Evolutionary conservation across 148 eudicot genomes (phyloP), one percentile per base, ranked within the genome.

Genomic region (Mesembryanthemum crystallinum): DNA sequence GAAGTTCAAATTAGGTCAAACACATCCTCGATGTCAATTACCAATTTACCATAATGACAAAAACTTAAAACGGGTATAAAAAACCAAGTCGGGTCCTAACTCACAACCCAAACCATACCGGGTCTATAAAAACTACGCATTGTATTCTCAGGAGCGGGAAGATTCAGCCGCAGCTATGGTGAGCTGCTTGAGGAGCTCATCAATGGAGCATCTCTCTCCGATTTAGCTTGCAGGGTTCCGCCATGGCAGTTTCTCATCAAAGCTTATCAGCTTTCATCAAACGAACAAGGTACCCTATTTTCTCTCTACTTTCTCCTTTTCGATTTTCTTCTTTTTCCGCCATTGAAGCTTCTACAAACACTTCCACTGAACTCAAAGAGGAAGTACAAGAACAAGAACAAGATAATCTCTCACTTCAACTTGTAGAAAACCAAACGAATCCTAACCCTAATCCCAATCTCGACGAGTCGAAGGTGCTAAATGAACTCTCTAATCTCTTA

Each of bases 401-500:
- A 21, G 47, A 57, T n/a, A 18, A 65, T 55, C 10, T 42, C 47
- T 61, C 61, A 7, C 14, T 9, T 8, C 25, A 49, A 32, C 9
- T 49, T 8, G 7, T 3, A 59, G 57, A 69, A 69, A 33, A 15
- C 49, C 45, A 24, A 39, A 27, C 65, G 30, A 32, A 43, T 55
- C 33, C 45, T 23, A 54, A 55, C 45, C 35, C 71, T 25, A 77
- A 77, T 39, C 60, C 49, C 63, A 77, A 39, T 75, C 33, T 51
- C 8, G 76, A 84, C 33, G 97, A 94, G 78, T 77, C 80, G 20
- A 81, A 73, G 45, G 75, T 91, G 2, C 75, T 94, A 18, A 76
- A 82, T 24, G 84, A 91, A 73, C 85, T 94, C 8, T 88, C 91
- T 0, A 76, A 82, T 68, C 77, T 94, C 1, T 74, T 91, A 47